Conservation (phyloP, 179 eudicot genomes). For the Patellifolia procumbens region DNA sequence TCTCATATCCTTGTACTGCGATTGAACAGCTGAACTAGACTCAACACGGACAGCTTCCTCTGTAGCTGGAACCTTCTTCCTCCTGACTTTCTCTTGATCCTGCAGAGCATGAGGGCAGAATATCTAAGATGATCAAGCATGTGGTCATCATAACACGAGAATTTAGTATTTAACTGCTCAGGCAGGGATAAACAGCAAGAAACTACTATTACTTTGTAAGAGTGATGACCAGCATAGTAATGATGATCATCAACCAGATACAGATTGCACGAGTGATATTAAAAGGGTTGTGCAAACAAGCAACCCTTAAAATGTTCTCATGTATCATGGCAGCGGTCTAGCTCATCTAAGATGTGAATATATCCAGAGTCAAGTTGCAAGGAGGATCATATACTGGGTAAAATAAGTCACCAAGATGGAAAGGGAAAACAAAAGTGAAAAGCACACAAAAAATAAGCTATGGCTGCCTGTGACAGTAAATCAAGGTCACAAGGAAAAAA, state of each 20-base stretch:
- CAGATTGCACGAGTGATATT: too few relatives aligned
- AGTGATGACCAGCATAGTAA: background rate
- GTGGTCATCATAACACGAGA: background rate
- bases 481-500: background rate
- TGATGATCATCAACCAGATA: background rate
- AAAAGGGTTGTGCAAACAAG: background rate
- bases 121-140: background rate
- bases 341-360: background rate
- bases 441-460: background rate
- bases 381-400: background rate
- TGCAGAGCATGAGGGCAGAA: slow-evolving; percentile 26
- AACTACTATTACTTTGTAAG: background rate
- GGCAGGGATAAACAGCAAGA: background rate
- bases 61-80: slow-evolving; percentile 51
- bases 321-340: background rate
- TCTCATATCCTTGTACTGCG: slow-evolving; percentile 38
- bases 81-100: slow-evolving; percentile 60
- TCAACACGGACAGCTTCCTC: slow-evolving; percentile 43
- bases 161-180: background rate
- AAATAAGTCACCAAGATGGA: background rate
- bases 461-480: background rate
- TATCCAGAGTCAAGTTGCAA: background rate
- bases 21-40: slow-evolving; percentile 41
- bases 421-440: background rate
- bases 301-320: background rate